phyloP scores from a whole-genome alignment of 768 basidiomycete species.

The Leccinum variicolor region DNA sequence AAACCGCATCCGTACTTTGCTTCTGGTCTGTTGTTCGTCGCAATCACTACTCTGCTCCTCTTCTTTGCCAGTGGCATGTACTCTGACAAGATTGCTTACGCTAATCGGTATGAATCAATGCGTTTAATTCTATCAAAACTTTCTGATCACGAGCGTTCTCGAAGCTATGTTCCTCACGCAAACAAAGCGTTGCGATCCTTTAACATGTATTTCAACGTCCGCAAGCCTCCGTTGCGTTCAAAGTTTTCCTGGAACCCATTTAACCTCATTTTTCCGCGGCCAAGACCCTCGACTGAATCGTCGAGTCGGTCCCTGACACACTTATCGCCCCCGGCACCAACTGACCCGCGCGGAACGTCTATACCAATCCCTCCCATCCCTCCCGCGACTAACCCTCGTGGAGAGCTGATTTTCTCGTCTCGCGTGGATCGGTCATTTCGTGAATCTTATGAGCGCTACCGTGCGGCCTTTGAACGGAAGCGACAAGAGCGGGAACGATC shows the following conservation, averaged over 20 bases:
- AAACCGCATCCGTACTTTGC: constrained; percentile 70
- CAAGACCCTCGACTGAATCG: constrained; percentile 19
- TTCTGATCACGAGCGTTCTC: constrained; percentile 14
- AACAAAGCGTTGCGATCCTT: constrained; percentile 88
- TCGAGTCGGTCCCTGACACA: constrained; percentile 24
- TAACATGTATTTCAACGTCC: constrained; percentile 97
- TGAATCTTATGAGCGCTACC: constrained; percentile 91
- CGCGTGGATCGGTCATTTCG: constrained; percentile 79
- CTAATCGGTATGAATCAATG: constrained; percentile 71
- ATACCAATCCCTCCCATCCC: constrained; percentile 68
- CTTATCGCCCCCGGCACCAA: constrained; percentile 30
- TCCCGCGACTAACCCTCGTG: constrained; percentile 84
- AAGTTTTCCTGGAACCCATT: constrained; percentile 45
- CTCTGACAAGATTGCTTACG: constrained; percentile 92
- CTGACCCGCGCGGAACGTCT: constrained; percentile 41
- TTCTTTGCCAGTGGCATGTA: constrained; percentile 99
- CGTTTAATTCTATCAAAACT: constrained; percentile 6
- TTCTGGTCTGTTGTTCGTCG: constrained; percentile 79
- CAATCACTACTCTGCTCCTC: constrained; percentile 84
- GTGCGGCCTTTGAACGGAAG: constrained; percentile 78
- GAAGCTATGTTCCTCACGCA: constrained; percentile 93
- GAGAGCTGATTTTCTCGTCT: constrained; percentile 94
- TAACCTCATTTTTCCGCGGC: constrained; percentile 36
- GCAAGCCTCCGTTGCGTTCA: constrained; percentile 68
- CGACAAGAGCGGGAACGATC: constrained; percentile 60